Evolutionary conservation across 768 basidiomycete species (phyloP).

Genomic region (Leccinum incarnatum): DNA sequence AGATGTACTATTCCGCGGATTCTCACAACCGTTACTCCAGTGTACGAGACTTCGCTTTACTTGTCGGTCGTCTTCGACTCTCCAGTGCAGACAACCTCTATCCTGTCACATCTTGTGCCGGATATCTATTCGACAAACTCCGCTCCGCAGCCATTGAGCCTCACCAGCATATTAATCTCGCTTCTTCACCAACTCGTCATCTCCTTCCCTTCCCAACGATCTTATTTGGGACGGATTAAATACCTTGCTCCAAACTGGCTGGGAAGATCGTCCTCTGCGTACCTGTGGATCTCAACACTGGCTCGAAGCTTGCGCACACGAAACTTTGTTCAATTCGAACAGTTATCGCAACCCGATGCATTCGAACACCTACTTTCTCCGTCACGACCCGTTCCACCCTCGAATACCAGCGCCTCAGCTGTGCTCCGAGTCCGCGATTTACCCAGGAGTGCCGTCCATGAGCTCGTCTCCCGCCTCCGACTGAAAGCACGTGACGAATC

Average conservation of each 20-base stretch:
- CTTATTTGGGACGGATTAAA: slow-evolving; percentile 37
- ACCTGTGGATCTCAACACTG: slow-evolving; percentile 52
- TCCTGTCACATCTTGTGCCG: slow-evolving; percentile 59
- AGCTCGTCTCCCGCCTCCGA: slow-evolving; percentile 47
- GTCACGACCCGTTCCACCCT: slow-evolving; percentile 3
- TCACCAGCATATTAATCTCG: slow-evolving; percentile 42
- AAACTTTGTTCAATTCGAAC: slow-evolving; percentile 54
- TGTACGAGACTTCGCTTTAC: slow-evolving; percentile 71
- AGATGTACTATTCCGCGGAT: background rate
- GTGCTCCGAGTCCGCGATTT: slow-evolving; percentile 21
- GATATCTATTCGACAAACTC: slow-evolving; percentile 37
- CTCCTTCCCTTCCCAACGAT: slow-evolving; percentile 62
- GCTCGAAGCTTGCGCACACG: slow-evolving; percentile 49
- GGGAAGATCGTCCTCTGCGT: slow-evolving; percentile 22
- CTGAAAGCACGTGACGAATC: slow-evolving; percentile 49
- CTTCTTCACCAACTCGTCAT: slow-evolving; percentile 57
- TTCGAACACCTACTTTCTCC: slow-evolving; percentile 24
- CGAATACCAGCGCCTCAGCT: background rate
- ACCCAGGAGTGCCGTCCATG: slow-evolving; percentile 41
- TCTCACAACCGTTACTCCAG: slow-evolving; percentile 33
- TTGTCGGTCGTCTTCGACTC: slow-evolving; percentile 62
- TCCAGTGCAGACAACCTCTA: slow-evolving; percentile 57
- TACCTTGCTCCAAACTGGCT: slow-evolving; percentile 34
- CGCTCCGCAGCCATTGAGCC: slow-evolving; percentile 20
- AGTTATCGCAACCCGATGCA: slow-evolving; percentile 36